Evolutionary conservation across 2,329 filamentous ascomycete species (phyloP).

Genomic region (Camillea tinctor): DNA sequence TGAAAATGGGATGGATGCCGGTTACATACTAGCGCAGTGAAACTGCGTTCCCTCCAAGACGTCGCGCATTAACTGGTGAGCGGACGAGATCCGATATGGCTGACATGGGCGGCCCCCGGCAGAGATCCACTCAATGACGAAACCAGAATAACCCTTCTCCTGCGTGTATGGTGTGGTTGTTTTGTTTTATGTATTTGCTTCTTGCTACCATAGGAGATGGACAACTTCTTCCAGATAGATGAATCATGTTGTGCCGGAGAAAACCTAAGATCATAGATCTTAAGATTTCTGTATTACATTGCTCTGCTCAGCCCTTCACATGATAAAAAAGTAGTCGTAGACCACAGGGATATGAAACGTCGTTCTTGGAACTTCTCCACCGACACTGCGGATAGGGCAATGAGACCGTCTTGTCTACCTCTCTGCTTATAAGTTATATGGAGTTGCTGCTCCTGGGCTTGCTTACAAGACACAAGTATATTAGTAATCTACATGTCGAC

Average conservation of each 20-base stretch:
- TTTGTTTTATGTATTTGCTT: neutral
- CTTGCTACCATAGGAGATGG: neutral
- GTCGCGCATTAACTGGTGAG: neutral
- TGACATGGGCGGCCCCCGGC: neutral
- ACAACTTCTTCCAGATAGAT: neutral
- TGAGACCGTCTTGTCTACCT: neutral
- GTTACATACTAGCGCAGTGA: neutral
- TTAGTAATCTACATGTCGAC: neutral
- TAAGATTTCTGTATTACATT: neutral
- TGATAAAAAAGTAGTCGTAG: neutral
- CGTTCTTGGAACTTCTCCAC: neutral
- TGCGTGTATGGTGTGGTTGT: neutral
- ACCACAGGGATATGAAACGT: neutral
- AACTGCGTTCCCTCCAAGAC: neutral
- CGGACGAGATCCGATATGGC: neutral
- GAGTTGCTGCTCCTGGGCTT: neutral
- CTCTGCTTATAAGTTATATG: no score
- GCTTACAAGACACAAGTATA: neutral
- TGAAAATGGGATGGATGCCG: neutral
- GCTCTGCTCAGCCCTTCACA: no score
- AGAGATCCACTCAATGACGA: neutral
- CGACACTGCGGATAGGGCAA: neutral
- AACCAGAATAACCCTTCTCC: neutral
- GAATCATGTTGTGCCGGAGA: neutral
- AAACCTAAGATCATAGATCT: neutral